Evolutionary conservation across 495 filamentous ascomycete genomes (phyloP), one percentile per base, ranked within the genome.

Genomic region (Mytilinidion resinicola): DNA sequence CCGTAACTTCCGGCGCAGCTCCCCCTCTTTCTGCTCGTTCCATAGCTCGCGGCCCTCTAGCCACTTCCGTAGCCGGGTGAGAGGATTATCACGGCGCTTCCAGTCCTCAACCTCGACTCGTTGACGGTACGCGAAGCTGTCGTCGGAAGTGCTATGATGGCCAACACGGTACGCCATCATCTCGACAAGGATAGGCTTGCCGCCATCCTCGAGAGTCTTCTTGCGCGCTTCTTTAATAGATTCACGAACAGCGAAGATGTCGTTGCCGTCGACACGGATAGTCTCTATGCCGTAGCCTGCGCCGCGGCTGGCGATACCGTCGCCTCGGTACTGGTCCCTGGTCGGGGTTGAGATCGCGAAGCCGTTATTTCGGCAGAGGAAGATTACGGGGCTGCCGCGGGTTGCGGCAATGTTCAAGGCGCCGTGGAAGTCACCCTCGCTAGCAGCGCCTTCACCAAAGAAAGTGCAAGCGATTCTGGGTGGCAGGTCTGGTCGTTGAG

Each of bases 401-500:
- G 93, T 99, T 0, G 93, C 95, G 17, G 93, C 93, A 50, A 99
- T 91, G 68, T 99, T 99, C 30, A 99, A 78, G 0, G 90, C 95
- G 0, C 91, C 93, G 66, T 99, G 93, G 76, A 99, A 99, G 71
- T 99, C 93, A 25, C 95, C 93, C 73, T 97, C 95, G 60, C 85
- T 90, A 12, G 93, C 95, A 11, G 95, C 95, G n/a, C 93, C 93
- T 78, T 99, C 93, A 51, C 93, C 93, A 64, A 99, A 97, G 72
- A 92, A 97, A 67, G 89, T 93, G 3, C 86, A 87, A 20, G 87
- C 89, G 3, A 97, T 81, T 9, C 89, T 77, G 6, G 82, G 80
- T 10, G 83, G 77, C 4, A 72, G 67, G 55, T 79, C 79, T 0
- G 88, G 88, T 64, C 92, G 82, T 62, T 86, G 84, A 38, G 86